Base-by-base conservation (phyloP, 2,329 filamentous ascomycete species). In the Aspergillus ochraceoroseus region DNA sequence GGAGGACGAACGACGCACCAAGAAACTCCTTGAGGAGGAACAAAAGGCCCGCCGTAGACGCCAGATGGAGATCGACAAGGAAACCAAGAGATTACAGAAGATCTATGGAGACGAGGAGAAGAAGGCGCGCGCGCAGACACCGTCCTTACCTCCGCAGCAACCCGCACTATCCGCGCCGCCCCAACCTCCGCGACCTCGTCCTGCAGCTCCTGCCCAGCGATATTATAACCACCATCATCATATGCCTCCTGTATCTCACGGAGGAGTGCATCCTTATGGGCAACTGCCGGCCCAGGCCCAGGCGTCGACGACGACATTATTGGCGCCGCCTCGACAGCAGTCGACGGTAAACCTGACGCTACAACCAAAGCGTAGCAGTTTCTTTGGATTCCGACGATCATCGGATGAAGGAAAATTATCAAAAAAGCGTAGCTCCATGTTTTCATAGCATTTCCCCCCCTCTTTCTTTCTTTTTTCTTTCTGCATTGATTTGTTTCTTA, bases 31-130 rank as follows among this genome's bases (percentile, higher is more conserved):
- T 5, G 69, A 72, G 26, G 67, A 68, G 14, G 77, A 80, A 54
- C 70, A 76, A 30, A 72, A 72, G 34, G 73, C 75, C 36, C 60
- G 58, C 7, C 70, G 68, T 40, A 70, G 39, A 19, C 55, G 53
- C 4, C 46, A 79, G 47, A 70, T 68, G 1, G 75, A 76, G 38
- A 72, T 87, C 7, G 80, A 94, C 23, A 78, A 79, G 29, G 89
- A 95, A 64, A 94, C 87, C 0, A 82, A 82, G 51, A 75, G 87
- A 0, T 67, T 95, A 5, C 69, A 74, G 41, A 71, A 68, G 49
- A 55, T 77, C 32, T 82, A 80, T 48, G 77, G 76, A 31, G 52
- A 57, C 41, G 62, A 71, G 54, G 62, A 70, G 47, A 40, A 65
- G 47, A 52, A 55, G 36, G 58, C 44, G 5, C 59, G 62, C 19